These are phyloP conservation scores for Fistulinella prunicolor DNA, from an alignment of 768 basidiomycete species.

Conservation along the genomic window DNA sequence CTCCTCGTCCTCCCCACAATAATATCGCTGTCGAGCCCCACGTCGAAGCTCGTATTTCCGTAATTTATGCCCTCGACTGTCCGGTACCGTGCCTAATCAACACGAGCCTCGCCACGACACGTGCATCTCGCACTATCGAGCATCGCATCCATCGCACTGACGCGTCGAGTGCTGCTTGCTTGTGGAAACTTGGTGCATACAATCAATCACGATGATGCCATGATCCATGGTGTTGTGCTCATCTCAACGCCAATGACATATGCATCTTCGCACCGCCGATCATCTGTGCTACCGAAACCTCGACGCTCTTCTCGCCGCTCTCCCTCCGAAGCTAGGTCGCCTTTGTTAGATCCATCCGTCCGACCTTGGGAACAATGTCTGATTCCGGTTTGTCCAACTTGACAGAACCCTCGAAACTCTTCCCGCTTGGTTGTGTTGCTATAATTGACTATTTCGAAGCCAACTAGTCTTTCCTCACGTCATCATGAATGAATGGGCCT, in stretches of 20 bases:
- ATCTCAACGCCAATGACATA: neutral
- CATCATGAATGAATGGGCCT: slow-evolving; percentile 2
- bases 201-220: neutral
- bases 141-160: too few species aligned
- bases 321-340: neutral
- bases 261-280: slow-evolving; percentile 10
- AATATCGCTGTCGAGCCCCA: too few species aligned
- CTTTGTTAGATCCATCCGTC: neutral
- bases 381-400: slow-evolving; percentile 3
- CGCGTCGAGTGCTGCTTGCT: too few species aligned
- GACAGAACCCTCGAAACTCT: neutral
- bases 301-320: neutral
- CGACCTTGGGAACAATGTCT: neutral
- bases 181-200: too few species aligned
- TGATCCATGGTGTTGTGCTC: slow-evolving; percentile 5
- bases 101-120: too few species aligned
- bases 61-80: too few species aligned
- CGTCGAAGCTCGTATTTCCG: too few species aligned
- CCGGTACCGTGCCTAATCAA: too few species aligned
- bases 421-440: slow-evolving; percentile 1
- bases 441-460: slow-evolving; percentile 6
- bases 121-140: too few species aligned
- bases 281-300: neutral
- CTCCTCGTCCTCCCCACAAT: too few species aligned
- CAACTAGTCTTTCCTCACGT: slow-evolving; percentile 2